A percentile compares a stretch with the other conserved stretches of the same genome.
These are phyloP conservation scores for Bidens hawaiensis DNA, from an alignment of 140 eudicot species.

Conservation along the genomic window DNA sequence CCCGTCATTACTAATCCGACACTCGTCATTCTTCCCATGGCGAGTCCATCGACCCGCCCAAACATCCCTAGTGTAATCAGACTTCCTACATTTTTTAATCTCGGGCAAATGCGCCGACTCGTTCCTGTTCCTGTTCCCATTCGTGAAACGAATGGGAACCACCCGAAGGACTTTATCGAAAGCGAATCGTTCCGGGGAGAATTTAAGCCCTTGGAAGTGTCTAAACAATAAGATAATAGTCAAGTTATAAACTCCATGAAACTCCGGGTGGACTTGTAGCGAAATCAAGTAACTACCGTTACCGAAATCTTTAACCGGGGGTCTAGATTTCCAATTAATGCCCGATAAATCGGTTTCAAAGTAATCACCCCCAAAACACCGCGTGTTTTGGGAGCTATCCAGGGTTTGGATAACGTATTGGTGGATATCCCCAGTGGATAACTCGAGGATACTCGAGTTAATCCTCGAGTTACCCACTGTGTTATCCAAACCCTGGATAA, in stretches of 20 bases:
- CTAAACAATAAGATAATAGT: constrained; percentile 61
- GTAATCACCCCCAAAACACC: constrained; percentile 83
- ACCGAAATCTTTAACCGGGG: constrained; percentile 63
- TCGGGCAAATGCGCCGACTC: constrained; percentile 32
- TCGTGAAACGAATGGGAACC: constrained; percentile 40
- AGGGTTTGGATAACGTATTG: constrained; percentile 70
- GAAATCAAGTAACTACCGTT: constrained; percentile 66
- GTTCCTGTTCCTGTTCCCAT: too few relatives aligned
- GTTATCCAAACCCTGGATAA: constrained; percentile 47
- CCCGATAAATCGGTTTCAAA: constrained; percentile 78
- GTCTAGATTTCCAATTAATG: constrained; percentile 73
- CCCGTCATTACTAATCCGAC: constrained; percentile 66
- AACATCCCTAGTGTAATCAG: constrained; percentile 46
- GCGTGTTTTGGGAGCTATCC: constrained; percentile 55
- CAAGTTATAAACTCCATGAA: constrained; percentile 52
- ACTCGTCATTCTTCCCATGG: constrained; percentile 60
- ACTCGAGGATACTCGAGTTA: constrained; percentile 20
- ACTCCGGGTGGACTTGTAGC: constrained; percentile 87
- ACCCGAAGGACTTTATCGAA: constrained; percentile 55
- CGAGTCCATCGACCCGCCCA: constrained; percentile 98
- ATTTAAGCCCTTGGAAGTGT: constrained; percentile 70
- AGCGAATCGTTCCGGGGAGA: constrained; percentile 61
- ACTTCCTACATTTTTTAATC: constrained; percentile 38
- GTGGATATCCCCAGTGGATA: constrained; percentile 58
- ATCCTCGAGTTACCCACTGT: too few relatives aligned